A percentile compares a stretch with the other conserved stretches of the same genome.
Evolutionary conservation across 1,284 basidiomycete genomes (phyloP).

Genomic region (Ceratobasidium sp.): DNA sequence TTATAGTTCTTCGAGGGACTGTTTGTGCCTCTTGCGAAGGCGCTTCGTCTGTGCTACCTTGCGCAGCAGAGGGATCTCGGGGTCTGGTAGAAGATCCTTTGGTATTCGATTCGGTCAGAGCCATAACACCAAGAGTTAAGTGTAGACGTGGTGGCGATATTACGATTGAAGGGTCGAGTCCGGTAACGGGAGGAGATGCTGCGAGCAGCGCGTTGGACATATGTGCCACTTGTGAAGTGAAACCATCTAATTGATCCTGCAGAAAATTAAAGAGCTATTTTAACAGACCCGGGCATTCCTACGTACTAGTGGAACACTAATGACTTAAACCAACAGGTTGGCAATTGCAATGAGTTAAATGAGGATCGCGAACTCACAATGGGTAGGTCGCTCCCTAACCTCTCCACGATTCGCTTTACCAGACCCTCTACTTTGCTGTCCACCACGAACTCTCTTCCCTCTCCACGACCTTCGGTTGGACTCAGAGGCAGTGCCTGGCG

Average conservation of each 20-base stretch:
- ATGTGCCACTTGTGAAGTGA: slow-evolving; percentile 4
- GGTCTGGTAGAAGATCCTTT: neutral
- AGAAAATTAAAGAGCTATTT: neutral
- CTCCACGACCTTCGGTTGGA: neutral
- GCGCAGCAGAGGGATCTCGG: neutral
- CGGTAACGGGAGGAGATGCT: slow-evolving; percentile 15
- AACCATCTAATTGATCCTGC: neutral
- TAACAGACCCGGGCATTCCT: neutral
- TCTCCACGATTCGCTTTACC: neutral
- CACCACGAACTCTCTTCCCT: neutral
- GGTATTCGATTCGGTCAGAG: neutral
- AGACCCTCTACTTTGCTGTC: no score
- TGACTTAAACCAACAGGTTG: neutral
- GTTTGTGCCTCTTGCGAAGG: neutral
- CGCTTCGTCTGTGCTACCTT: neutral
- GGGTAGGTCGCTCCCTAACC: slow-evolving; percentile 2
- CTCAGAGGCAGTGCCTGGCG: neutral
- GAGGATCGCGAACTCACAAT: slow-evolving; percentile 9
- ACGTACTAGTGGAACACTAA: slow-evolving; percentile 19
- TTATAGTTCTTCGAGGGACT: neutral
- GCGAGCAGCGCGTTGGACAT: neutral
- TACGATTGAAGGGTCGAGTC: slow-evolving; percentile 16
- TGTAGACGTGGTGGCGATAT: slow-evolving; percentile 19
- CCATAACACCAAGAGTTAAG: slow-evolving; percentile 32
- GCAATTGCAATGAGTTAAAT: neutral